phyloP scores from a whole-genome alignment of 164 flowering plant species.

The Echeveria elegans region DNA sequence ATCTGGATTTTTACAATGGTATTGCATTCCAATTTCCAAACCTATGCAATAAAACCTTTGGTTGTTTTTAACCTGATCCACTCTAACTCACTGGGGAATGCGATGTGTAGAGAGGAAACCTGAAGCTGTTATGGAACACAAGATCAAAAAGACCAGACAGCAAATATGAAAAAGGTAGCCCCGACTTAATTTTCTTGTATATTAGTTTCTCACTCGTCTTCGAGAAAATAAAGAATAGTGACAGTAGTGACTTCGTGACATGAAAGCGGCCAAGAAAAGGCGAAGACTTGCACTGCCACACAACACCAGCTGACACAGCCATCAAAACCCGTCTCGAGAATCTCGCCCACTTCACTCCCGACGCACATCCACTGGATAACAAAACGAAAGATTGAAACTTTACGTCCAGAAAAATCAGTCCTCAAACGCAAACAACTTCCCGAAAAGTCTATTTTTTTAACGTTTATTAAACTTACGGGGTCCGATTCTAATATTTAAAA shows the following conservation, averaged over 20 bases:
- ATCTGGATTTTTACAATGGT: constrained; percentile 88
- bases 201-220: not conserved
- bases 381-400: not conserved
- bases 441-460: not conserved
- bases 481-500: not conserved
- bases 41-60: constrained; percentile 65
- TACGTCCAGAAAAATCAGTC: not conserved
- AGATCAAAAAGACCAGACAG: not conserved
- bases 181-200: not conserved
- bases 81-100: constrained; percentile 69
- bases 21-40: constrained; percentile 95
- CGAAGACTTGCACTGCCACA: constrained; percentile 26
- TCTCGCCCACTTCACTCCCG: not conserved
- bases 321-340: not conserved
- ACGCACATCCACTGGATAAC: constrained; percentile 6
- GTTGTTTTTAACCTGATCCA: constrained; percentile 57
- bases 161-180: not conserved
- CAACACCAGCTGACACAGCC: constrained; percentile 17
- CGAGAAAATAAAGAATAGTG: not conserved
- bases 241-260: not conserved
- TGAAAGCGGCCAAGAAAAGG: constrained; percentile 29
- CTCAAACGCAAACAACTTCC: not conserved
- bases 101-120: constrained; percentile 84
- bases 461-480: not conserved
- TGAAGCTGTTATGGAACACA: constrained; percentile 31